These are phyloP conservation scores for Marasmius fiardii DNA, from an alignment of 1,284 basidiomycete genomes.

Conservation along the genomic window DNA sequence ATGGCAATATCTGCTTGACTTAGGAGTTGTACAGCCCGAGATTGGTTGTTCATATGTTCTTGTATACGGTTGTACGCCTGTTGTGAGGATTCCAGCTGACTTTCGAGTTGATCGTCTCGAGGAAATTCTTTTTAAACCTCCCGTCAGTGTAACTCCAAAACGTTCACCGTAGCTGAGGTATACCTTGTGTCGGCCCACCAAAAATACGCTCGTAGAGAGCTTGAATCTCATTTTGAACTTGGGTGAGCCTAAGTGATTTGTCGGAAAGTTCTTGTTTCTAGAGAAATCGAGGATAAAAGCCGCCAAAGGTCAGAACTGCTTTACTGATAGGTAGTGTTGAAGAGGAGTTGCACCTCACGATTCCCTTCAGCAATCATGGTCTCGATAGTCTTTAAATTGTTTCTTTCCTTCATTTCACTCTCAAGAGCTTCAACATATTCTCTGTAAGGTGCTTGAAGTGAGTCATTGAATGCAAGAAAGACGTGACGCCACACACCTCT, in stretches of 20 bases:
- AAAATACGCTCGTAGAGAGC: constrained; percentile 36
- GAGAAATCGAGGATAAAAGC: background rate
- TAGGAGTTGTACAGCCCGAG: constrained; percentile 33
- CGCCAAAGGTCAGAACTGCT: background rate
- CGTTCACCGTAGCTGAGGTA: background rate
- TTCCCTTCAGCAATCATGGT: constrained; percentile 31
- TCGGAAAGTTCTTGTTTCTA: constrained; percentile 21
- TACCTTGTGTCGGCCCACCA: constrained; percentile 38
- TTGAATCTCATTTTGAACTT: constrained; percentile 30
- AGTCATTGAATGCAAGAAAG: background rate
- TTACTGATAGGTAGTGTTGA: background rate
- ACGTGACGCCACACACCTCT: constrained; percentile 26
- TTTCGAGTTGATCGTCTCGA: constrained; percentile 15
- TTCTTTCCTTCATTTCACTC: constrained; percentile 33
- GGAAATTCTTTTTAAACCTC: constrained; percentile 9
- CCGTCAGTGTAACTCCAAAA: background rate
- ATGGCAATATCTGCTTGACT: constrained; percentile 29
- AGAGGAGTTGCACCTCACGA: constrained; percentile 25
- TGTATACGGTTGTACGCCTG: constrained; percentile 31
- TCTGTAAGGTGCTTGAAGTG: constrained; percentile 18
- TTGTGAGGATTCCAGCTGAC: constrained; percentile 15
- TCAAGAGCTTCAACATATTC: constrained; percentile 42
- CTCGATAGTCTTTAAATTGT: constrained; percentile 26
- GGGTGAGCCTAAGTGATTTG: constrained; percentile 25
- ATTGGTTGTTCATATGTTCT: constrained; percentile 31